Conservation (phyloP, 2,329 filamentous ascomycete genomes). For the Alternaria sp. region DNA sequence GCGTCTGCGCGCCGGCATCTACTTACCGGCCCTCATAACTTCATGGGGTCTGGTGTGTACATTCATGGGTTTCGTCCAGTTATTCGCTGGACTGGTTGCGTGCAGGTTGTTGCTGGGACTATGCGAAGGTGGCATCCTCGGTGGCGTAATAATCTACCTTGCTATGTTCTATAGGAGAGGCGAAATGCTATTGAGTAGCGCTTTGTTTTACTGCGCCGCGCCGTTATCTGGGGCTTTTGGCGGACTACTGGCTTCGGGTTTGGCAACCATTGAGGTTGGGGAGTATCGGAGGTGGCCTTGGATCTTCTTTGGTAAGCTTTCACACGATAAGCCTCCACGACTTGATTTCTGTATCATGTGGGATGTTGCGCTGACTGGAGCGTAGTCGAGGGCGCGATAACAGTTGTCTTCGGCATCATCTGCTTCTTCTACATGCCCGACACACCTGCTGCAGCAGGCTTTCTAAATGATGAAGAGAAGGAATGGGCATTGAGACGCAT, state of each 20-base stretch:
- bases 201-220: constrained; percentile 51
- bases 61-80: constrained; percentile 55
- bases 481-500: constrained; percentile 39
- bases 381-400: constrained; percentile 44
- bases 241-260: constrained; percentile 54
- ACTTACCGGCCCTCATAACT: constrained; percentile 52
- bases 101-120: constrained; percentile 54
- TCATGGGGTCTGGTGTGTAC: constrained; percentile 54
- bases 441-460: constrained; percentile 51
- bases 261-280: constrained; percentile 51
- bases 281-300: constrained; percentile 52
- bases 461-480: constrained; percentile 42
- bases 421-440: constrained; percentile 64
- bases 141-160: constrained; percentile 55
- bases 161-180: constrained; percentile 55
- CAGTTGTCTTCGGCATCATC: constrained; percentile 51
- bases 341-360: constrained; percentile 4
- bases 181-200: constrained; percentile 53
- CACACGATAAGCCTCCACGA: neutral
- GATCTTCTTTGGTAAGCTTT: constrained; percentile 34
- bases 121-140: constrained; percentile 54
- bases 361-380: constrained; percentile 30
- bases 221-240: constrained; percentile 55
- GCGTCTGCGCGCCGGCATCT: constrained; percentile 52
- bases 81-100: constrained; percentile 52